Conservation (phyloP, 306 rosid genomes). For the Lithocarpus polystachyus region DNA sequence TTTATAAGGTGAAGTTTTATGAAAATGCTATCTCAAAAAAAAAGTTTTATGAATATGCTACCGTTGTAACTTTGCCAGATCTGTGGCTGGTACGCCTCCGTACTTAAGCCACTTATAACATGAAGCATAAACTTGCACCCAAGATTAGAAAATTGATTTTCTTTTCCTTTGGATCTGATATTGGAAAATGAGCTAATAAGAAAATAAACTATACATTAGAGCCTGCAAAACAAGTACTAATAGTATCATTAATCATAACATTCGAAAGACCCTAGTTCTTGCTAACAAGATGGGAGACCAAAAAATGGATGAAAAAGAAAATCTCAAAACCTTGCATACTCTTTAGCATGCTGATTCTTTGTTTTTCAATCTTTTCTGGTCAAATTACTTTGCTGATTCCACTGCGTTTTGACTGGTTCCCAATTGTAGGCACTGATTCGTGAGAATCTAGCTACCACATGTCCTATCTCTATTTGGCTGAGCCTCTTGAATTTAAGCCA, state of each 20-base stretch:
- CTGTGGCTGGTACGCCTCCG: not conserved
- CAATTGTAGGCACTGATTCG: constrained; percentile 11
- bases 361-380: no score
- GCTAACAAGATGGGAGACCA: constrained; percentile 36
- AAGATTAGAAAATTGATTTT: not conserved
- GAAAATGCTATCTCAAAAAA: no score
- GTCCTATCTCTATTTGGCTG: constrained; percentile 39
- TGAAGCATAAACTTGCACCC: not conserved
- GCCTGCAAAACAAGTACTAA: not conserved
- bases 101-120: not conserved
- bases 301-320: not conserved
- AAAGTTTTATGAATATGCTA: no score
- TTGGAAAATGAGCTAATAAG: constrained; percentile 33
- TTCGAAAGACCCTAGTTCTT: constrained; percentile 20
- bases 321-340: constrained; percentile 20
- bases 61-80: no score
- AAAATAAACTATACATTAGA: not conserved
- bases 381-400: no score
- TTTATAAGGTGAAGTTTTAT: no score
- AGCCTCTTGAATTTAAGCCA: constrained; percentile 32
- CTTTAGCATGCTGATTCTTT: constrained; percentile 14
- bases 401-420: constrained; percentile 35
- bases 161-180: constrained; percentile 27
- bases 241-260: not conserved
- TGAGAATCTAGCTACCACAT: constrained; percentile 33